Percentiles rank a stretch among this genome's conserved stretches.
Evolutionary conservation across 1,284 basidiomycete genomes (phyloP).

Genomic region (Cryptococcus depauperatus): DNA sequence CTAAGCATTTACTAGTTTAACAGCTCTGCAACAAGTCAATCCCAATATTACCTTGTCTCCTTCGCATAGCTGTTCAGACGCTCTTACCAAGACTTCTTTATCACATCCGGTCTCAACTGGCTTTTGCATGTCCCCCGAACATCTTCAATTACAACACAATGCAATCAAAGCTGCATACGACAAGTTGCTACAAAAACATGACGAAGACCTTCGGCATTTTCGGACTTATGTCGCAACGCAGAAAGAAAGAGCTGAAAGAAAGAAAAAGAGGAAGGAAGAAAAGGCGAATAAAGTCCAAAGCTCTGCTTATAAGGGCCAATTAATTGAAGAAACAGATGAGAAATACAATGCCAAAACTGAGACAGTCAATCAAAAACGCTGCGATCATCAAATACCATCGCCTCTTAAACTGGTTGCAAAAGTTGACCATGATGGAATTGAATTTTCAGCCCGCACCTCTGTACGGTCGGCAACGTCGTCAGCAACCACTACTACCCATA

Average conservation of each 20-base stretch:
- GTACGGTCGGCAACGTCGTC: too few relatives aligned
- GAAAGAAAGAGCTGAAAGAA: slow-evolving; percentile 18
- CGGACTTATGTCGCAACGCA: slow-evolving; percentile 24
- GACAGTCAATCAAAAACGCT: too few relatives aligned
- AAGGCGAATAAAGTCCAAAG: slow-evolving; percentile 1
- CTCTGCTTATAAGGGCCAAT: too few relatives aligned
- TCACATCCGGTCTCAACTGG: background rate
- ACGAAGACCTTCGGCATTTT: slow-evolving; percentile 21
- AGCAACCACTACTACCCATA: too few relatives aligned
- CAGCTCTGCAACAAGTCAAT: slow-evolving; percentile 16
- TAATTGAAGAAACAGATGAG: too few relatives aligned
- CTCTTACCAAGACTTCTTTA: background rate
- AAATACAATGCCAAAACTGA: too few relatives aligned
- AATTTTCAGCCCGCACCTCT: too few relatives aligned
- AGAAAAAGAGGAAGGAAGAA: slow-evolving; percentile 3
- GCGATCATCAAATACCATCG: too few relatives aligned
- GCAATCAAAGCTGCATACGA: slow-evolving; percentile 21
- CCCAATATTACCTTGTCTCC: slow-evolving; percentile 12
- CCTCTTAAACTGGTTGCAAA: too few relatives aligned
- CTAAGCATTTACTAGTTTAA: slow-evolving; percentile 10
- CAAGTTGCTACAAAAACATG: slow-evolving; percentile 17
- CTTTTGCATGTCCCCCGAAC: slow-evolving; percentile 11
- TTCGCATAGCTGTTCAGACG: too few relatives aligned
- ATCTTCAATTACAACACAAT: slow-evolving; percentile 22
- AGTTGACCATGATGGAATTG: too few relatives aligned